phyloP scores from a whole-genome alignment of 768 basidiomycete species.

The Nidularia pulvinata region DNA sequence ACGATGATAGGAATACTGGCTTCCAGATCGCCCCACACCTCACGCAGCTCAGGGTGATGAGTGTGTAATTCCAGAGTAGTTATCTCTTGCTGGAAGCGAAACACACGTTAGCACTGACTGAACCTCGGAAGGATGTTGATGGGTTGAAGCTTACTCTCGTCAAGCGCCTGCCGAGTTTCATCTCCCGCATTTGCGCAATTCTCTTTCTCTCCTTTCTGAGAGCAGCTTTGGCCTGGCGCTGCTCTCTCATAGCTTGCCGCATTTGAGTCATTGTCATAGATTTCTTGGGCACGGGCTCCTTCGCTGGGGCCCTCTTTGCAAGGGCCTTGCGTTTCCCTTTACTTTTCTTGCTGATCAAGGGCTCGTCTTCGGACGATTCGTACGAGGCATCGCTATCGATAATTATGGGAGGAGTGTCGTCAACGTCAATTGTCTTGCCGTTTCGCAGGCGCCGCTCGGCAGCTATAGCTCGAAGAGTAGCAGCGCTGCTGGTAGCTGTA shows the following conservation, averaged over 20 bases:
- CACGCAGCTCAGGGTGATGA: constrained; percentile 78
- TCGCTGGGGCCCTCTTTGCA: too few species aligned
- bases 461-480: constrained; percentile 46
- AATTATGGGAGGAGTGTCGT: constrained; percentile 22
- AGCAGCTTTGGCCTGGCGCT: constrained; percentile 13
- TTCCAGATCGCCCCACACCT: constrained; percentile 90
- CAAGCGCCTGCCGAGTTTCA: constrained; percentile 70
- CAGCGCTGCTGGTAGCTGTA: constrained; percentile 31
- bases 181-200: constrained; percentile 49
- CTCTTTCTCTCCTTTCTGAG: constrained; percentile 25
- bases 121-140: not conserved
- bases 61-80: constrained; percentile 58
- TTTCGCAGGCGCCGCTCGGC: constrained; percentile 48
- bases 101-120: too few species aligned
- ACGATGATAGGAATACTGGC: constrained; percentile 54
- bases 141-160: constrained; percentile 58
- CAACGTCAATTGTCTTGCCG: constrained; percentile 22
- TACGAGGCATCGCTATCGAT: constrained; percentile 15
- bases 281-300: too few species aligned
- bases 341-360: constrained; percentile 21
- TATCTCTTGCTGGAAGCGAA: constrained; percentile 64
- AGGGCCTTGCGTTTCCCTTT: too few species aligned
- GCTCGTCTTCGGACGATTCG: constrained; percentile 19
- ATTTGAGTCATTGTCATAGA: too few species aligned
- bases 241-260: too few species aligned